Percentiles rank a stretch among this genome's conserved stretches.
Evolutionary conservation across 192 early-diverging fungal genomes (phyloP).

Genomic region (Backusella liffmaniae): DNA sequence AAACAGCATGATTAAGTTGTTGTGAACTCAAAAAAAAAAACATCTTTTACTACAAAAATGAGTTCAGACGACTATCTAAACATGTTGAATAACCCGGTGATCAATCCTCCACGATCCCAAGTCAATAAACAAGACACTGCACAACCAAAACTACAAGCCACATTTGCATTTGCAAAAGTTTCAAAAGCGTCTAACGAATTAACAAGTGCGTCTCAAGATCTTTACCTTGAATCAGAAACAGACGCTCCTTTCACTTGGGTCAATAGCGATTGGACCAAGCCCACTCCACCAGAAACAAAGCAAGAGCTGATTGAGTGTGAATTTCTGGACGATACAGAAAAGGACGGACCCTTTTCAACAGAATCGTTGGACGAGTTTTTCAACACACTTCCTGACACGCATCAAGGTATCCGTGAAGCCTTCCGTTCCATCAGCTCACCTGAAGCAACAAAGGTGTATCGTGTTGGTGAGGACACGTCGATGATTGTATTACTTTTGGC

Average conservation of each 20-base stretch:
- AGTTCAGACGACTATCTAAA: neutral
- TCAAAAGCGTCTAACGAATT: neutral
- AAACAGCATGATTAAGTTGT: neutral
- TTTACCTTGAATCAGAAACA: conserved; percentile 1
- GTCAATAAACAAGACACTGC: neutral
- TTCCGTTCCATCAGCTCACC: neutral
- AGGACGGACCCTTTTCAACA: neutral
- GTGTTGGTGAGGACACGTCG: neutral
- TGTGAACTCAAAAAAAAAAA: neutral
- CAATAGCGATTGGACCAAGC: neutral
- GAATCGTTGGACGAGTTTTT: neutral
- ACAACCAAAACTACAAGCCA: neutral
- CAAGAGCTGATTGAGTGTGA: neutral
- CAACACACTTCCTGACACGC: neutral
- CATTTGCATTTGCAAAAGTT: neutral
- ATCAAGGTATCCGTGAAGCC: neutral
- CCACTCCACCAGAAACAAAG: neutral
- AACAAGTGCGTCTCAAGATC: neutral
- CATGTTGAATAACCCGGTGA: conserved; percentile 13
- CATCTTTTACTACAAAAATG: neutral
- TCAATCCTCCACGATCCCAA: neutral
- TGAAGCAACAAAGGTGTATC: neutral
- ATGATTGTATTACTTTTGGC: neutral
- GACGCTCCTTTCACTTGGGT: neutral
- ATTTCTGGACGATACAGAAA: neutral